Base-by-base conservation (phyloP, 2,329 filamentous ascomycete species). In the Hypoxylon rubiginosum region DNA sequence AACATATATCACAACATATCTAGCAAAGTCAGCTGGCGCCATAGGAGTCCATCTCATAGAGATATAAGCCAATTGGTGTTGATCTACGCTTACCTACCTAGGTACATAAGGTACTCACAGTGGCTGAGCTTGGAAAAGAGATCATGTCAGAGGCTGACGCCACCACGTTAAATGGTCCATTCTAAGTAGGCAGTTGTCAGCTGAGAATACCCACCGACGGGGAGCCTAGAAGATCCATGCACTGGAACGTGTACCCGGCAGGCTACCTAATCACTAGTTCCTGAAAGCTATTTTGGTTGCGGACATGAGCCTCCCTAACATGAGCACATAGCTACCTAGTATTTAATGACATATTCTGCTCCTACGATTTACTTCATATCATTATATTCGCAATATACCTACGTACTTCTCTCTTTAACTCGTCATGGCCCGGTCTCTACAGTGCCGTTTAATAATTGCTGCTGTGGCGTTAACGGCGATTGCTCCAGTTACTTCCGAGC, bases 131-230 rank as follows among this genome's bases (percentile, higher is more conserved):
- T 34, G 49, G 46, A 53, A 34, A 4, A 34, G 2, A 13, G 10
- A 11, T 11, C 4, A 13, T 34, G 58, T 62, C 43, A 56, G 52
- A 62, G 28, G 58, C 45, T 62, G 58, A 54, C 32, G 32, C 32
- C 32, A 34, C 4, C 10, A 34, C 10, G 45, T 49, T 32, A 21
- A 45, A 34, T 51, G 8, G 7, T 34, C 10, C 9, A 13, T 34
- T 34, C 1, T 13, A 34, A 4, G 32, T 34, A 34, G 7, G 28
- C 1, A 34, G 13, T 5, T 32, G 7, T 32, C 5, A 32, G 30
- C 30, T 32, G 7, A 32, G 5, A 11, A 11, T 32, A 32, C 10
- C 6, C 1, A 24, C 21, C 21, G 30, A 8, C 30, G 2, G 30
- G 2, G 30, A 32, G 30, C 30, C 30, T 32, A 8, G 30, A 32